phyloP scores from a whole-genome alignment of 306 rosid species.

The Vigna mungo region DNA sequence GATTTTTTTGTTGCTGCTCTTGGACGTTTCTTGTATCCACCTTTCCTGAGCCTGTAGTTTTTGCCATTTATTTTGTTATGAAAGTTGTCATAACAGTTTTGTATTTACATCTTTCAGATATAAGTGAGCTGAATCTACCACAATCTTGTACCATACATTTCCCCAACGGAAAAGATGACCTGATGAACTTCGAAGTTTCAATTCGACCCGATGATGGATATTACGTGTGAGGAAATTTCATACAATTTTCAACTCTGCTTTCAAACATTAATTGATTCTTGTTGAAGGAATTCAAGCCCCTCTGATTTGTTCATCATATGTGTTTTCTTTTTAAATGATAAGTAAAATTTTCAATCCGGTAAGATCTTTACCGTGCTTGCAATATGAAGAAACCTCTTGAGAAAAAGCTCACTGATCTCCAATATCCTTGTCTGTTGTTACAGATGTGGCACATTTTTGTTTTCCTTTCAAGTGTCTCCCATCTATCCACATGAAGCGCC shows the following conservation, averaged over 20 bases:
- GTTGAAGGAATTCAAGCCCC: constrained; percentile 4
- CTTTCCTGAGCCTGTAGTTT: constrained; percentile 10
- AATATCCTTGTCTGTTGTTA: constrained; percentile 43
- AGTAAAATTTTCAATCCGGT: constrained; percentile 17
- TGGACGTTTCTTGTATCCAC: constrained; percentile 8
- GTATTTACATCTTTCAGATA: constrained; percentile 68
- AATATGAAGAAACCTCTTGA: not conserved
- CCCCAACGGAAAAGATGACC: constrained; percentile 95
- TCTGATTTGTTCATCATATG: not conserved
- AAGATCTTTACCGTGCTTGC: constrained; percentile 9
- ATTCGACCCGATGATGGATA: constrained; percentile 96
- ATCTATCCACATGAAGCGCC: constrained; percentile 94
- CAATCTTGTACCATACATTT: constrained; percentile 77
- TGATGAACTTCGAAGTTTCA: constrained; percentile 93
- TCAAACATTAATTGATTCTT: constrained; percentile 19
- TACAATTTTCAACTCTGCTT: constrained; percentile 6
- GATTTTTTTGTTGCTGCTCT: constrained; percentile 16
- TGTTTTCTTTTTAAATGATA: constrained; percentile 6
- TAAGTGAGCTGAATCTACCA: constrained; percentile 91
- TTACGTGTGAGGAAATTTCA: constrained; percentile 65
- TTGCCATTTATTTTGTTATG: constrained; percentile 19
- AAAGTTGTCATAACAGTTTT: constrained; percentile 33
- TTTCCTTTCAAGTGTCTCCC: constrained; percentile 80
- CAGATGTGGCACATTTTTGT: constrained; percentile 84
- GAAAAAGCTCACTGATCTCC: constrained; percentile 16